Evolutionary conservation across 805 yeast species (phyloP), one percentile per base, ranked within the genome.

Genomic region (Candida sithepensis): DNA sequence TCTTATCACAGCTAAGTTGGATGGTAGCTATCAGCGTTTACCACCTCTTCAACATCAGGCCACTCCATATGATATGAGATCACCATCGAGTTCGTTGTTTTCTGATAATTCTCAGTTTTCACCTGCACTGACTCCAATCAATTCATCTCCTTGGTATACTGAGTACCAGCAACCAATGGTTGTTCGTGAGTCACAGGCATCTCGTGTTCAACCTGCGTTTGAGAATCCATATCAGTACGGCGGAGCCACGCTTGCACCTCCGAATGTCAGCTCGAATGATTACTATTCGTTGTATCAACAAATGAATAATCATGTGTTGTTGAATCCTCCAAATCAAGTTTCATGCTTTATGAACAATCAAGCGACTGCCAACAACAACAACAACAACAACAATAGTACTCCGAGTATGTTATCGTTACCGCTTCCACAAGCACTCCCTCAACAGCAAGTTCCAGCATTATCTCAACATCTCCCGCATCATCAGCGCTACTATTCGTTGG

Each of bases 181-280:
- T 14, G 41, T 22, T 20, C 43, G 42, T 26, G 43, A 37, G 9
- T 46, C 39, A 34, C 45, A 49, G 12, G 28, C 44, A 23, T 53
- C 19, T 6, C 20, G 16, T n/a, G 7, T 34, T 13, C 58, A 52
- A 23, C 59, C 50, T 49, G 52, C 49, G 24, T 60, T 53, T 45
- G 63, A 60, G 33, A 58, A 55, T 47, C 63, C 63, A 34, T 56
- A 47, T 48, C 64, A 51, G 42, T 57, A 55, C 45, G 54, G 52
- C 44, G 51, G 53, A n/a, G 42, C 55, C 5, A 24, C 51, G 23
- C 20, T 45, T 32, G 48, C 44, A 9, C 52, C 47, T 7, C 51
- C 47, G 23, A 43, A 30, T 19, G 40, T 53, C 6, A 44, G 43
- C 32, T 43, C 40, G 37, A 45, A 41, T 30, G 56, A 53, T 33